Percentiles rank a stretch among this genome's conserved stretches.
phyloP scores from a whole-genome alignment of 345 rosid species.

The Lumnitzera racemosa region DNA sequence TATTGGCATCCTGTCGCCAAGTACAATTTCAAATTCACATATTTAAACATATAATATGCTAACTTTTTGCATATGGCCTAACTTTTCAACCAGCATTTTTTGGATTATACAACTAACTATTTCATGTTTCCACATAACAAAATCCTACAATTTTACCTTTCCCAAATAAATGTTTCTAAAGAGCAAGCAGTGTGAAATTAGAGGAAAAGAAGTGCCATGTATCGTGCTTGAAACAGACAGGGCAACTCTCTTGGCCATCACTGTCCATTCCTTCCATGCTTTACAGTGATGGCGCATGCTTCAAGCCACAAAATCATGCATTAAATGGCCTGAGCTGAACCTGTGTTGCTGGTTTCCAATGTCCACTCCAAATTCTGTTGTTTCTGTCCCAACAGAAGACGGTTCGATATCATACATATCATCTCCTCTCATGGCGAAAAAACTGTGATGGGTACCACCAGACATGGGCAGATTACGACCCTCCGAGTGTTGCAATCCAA shows the following conservation, averaged over 20 bases:
- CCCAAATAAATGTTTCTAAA: too few relatives aligned
- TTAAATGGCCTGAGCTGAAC: conserved; percentile 53
- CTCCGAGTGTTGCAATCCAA: conserved; percentile 75
- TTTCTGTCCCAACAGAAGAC: conserved; percentile 34
- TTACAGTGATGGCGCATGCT: not conserved
- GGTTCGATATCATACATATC: conserved; percentile 31
- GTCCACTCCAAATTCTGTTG: conserved; percentile 42
- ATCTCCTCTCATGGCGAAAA: conserved; percentile 50
- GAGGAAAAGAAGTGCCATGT: too few relatives aligned
- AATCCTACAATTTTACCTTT: not conserved
- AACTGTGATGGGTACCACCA: conserved; percentile 34
- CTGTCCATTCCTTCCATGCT: too few relatives aligned
- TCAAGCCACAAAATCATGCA: conserved; percentile 87
- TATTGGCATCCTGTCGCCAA: too few relatives aligned
- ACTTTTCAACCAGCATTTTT: too few relatives aligned
- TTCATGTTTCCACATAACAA: not conserved
- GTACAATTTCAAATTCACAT: conserved; percentile 8
- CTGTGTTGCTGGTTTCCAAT: conserved; percentile 51
- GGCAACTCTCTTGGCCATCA: too few relatives aligned
- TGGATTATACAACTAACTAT: not conserved
- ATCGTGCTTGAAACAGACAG: too few relatives aligned
- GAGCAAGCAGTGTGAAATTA: too few relatives aligned
- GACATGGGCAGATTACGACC: conserved; percentile 49
- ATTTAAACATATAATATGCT: not conserved
- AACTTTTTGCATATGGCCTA: not conserved